These are phyloP conservation scores for Syncephalis fuscata DNA, from an alignment of 371 early-diverging fungal species.

Conservation along the genomic window DNA sequence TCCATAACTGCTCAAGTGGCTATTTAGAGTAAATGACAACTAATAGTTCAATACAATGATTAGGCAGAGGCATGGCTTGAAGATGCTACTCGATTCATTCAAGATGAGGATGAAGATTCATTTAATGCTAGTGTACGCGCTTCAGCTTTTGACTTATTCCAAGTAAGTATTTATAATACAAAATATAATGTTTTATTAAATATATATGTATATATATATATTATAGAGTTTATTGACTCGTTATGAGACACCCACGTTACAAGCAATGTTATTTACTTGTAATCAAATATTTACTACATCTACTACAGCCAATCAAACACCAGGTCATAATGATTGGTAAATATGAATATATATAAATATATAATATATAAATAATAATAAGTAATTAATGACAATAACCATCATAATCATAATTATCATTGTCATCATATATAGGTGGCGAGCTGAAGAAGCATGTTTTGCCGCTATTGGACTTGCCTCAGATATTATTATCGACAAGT, in stretches of 20 bases:
- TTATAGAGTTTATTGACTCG: neutral
- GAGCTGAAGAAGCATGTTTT: slow-evolving; percentile 65
- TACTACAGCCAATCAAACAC: neutral
- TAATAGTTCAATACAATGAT: neutral
- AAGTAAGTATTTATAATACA: neutral
- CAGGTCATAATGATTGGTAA: neutral
- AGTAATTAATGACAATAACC: neutral
- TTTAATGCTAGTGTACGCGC: neutral
- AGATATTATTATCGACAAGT: slow-evolving; percentile 30
- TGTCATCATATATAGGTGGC: slow-evolving; percentile 47
- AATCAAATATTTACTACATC: neutral
- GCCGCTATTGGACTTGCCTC: slow-evolving; percentile 49
- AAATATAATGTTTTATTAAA: neutral
- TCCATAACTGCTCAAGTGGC: neutral
- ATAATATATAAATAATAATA: neutral
- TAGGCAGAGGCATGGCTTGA: neutral
- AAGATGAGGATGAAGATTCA: neutral
- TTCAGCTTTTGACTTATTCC: neutral
- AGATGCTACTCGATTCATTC: neutral
- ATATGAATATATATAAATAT: neutral
- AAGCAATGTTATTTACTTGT: neutral
- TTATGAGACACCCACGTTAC: neutral
- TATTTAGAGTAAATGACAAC: too few relatives aligned
- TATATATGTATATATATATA: neutral
- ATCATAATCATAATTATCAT: too few relatives aligned